Base-by-base conservation (phyloP, 2,329 filamentous ascomycete genomes). In the Pseudogymnoascus sp. region DNA sequence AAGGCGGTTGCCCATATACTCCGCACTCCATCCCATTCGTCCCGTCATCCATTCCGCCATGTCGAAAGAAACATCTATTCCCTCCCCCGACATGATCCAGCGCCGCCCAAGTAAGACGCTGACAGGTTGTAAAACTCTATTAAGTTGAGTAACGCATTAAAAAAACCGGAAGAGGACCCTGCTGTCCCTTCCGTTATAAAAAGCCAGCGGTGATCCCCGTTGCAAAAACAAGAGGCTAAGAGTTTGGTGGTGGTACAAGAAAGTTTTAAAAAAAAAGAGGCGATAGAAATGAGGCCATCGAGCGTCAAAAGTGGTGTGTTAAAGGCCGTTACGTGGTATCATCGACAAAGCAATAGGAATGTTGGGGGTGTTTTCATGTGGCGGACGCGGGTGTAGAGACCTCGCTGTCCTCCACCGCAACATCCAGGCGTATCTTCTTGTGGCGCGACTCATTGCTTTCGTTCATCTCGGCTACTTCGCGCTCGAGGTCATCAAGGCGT, bases 401-500 rank as follows among this genome's bases (percentile, higher is more conserved):
- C 53, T 73, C 72, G 65, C 70, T 73, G 60, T 73, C 71, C 60
- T 70, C 72, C 66, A 74, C 72, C 69, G 73, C n/a, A 56, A 33
- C 82, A 66, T 81, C 80, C 62, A 85, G 74, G 63, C 80, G 78
- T 73, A 82, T 81, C 71, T 79, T 81, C 75, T 84, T 85, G 65
- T 81, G 77, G 28, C 76, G 73, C 50, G 80, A 80, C 16, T 80
- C 79, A n/a, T 72, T 73, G 53, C 81, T 81, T 21, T 75, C 73
- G 40, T 73, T 70, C 47, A 73, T 66, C 21, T 78, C 76, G 37
- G 67, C 68, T 12, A 82, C 65, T 65, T 81, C 79, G 63, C 73
- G 80, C 72, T 93, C 89, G 47, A 92, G 78, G 68, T 95, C 90
- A 63, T 90, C 88, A n/a, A 96, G 79, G 60, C 89, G 85, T 60